Conservation (phyloP, 805 yeast genomes). For the Cyberlindnera mrakii region DNA sequence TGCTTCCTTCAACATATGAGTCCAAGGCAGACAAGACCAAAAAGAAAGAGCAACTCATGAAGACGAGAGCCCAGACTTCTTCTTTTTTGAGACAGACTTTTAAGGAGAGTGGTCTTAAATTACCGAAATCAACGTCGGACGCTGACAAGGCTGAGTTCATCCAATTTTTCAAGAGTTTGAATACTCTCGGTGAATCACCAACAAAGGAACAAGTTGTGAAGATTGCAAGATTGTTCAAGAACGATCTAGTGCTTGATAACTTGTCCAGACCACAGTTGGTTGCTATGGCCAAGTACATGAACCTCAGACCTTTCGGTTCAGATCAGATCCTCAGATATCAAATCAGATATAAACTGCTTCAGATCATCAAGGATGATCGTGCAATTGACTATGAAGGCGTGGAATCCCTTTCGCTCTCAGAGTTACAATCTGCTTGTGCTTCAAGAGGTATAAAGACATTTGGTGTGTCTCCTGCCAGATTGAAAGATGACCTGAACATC, state of each 20-base stretch:
- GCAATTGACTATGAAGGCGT: constrained; percentile 94
- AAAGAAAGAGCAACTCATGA: constrained; percentile 48
- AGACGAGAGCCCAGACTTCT: constrained; percentile 59
- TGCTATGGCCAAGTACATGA: constrained; percentile 90
- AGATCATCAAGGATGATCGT: constrained; percentile 87
- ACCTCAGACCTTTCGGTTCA: constrained; percentile 87
- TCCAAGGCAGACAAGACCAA: constrained; percentile 54
- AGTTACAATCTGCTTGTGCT: constrained; percentile 83
- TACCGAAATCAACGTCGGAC: constrained; percentile 59
- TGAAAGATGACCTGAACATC: constrained; percentile 73
- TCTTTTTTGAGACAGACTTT: constrained; percentile 60
- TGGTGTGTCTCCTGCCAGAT: constrained; percentile 72
- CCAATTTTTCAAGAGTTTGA: constrained; percentile 67
- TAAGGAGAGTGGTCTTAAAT: constrained; percentile 59
- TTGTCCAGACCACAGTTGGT: constrained; percentile 84
- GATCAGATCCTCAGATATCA: constrained; percentile 88
- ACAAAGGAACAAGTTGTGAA: constrained; percentile 64
- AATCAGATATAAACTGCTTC: constrained; percentile 85
- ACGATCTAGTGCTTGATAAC: constrained; percentile 89
- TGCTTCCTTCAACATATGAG: constrained; percentile 90
- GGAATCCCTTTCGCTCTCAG: constrained; percentile 68
- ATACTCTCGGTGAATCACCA: constrained; percentile 54
- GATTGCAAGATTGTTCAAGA: constrained; percentile 88
- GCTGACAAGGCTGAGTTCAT: constrained; percentile 74
- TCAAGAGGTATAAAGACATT: constrained; percentile 86